Evolutionary conservation across 164 flowering plant genomes (phyloP).

Genomic region (Taxillus chinensis): DNA sequence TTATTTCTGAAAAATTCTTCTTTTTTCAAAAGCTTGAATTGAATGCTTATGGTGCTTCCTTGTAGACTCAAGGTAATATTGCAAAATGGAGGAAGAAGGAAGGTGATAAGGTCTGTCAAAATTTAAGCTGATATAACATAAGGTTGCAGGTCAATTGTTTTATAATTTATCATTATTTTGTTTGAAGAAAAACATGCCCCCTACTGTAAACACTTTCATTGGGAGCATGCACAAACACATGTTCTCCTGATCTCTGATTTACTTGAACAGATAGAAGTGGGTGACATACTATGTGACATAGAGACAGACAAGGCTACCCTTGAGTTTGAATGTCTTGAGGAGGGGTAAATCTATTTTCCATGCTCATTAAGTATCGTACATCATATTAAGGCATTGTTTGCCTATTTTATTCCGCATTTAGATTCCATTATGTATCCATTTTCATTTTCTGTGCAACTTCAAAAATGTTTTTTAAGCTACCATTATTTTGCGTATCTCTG

Average conservation of each 20-base stretch:
- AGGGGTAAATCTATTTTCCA: slow-evolving; percentile 53
- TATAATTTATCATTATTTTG: slow-evolving; percentile 5
- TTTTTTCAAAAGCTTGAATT: background rate
- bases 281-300: slow-evolving; percentile 88
- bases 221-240: background rate
- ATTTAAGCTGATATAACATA: background rate
- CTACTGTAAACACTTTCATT: background rate
- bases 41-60: slow-evolving; percentile 4
- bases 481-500: no score
- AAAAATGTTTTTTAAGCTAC: no score
- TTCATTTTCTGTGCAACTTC: no score
- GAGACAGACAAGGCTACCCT: slow-evolving; percentile 97
- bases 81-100: slow-evolving; percentile 60
- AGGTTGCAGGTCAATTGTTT: slow-evolving; percentile 36
- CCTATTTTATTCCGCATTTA: no score
- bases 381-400: no score
- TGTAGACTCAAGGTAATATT: slow-evolving; percentile 58
- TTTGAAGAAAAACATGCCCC: background rate
- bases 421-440: no score
- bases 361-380: background rate
- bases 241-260: slow-evolving; percentile 11
- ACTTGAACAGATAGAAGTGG: slow-evolving; percentile 70
- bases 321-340: slow-evolving; percentile 89
- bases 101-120: slow-evolving; percentile 47
- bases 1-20: background rate